A percentile compares a stretch with the other conserved stretches of the same genome.
These are phyloP conservation scores for Naumovozyma castellii DNA, from an alignment of 805 yeast species.

Conservation along the genomic window DNA sequence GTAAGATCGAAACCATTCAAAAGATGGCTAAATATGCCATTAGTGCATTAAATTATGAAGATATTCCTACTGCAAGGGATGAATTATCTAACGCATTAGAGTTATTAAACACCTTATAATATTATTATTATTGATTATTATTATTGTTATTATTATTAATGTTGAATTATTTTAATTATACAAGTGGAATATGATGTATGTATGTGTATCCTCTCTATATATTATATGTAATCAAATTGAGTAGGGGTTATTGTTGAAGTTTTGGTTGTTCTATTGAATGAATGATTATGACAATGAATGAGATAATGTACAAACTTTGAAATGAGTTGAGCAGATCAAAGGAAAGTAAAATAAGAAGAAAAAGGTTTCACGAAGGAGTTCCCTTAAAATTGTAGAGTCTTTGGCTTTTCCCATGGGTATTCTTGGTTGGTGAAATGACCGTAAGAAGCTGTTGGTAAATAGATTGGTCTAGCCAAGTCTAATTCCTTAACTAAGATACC, in stretches of 20 bases:
- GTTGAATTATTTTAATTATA: no score
- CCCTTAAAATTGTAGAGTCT: conserved; percentile 47
- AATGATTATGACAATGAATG: no score
- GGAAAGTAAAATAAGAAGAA: no score
- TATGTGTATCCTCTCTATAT: neutral
- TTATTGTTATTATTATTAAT: no score
- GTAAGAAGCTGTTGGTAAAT: conserved; percentile 96
- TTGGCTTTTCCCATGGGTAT: conserved; percentile 98
- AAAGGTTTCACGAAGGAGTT: neutral
- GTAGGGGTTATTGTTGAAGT: no score
- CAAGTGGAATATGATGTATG: neutral
- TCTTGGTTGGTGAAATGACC: conserved; percentile 99
- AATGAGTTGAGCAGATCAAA: no score
- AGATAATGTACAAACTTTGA: no score
- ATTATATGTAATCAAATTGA: no score
- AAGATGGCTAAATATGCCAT: conserved; percentile 67
- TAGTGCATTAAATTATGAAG: conserved; percentile 73
- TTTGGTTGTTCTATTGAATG: no score
- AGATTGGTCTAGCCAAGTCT: conserved; percentile 97
- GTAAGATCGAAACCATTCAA: conserved; percentile 49
- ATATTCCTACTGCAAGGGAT: conserved; percentile 53
- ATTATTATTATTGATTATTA: no score
- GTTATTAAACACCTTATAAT: conserved; percentile 21
- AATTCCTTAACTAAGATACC: conserved; percentile 96
- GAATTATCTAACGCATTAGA: conserved; percentile 50